Conservation (phyloP, 345 rosid species). For the Citrus reticulata region DNA sequence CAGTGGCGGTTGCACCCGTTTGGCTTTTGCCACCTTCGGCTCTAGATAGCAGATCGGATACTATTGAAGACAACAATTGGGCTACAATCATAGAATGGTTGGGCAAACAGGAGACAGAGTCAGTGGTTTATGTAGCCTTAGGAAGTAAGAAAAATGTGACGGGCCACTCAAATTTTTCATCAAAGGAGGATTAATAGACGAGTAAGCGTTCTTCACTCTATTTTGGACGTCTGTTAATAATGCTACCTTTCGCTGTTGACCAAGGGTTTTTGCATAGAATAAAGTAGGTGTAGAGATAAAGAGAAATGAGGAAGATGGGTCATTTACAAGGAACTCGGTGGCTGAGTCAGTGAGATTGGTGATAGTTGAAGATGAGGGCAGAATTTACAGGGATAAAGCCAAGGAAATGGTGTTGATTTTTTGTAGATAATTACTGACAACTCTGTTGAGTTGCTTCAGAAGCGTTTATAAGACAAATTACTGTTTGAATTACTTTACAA, state of each 20-base stretch:
- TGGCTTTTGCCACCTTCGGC: too few relatives aligned
- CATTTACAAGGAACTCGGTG: constrained; percentile 14
- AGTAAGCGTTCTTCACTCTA: constrained; percentile 19
- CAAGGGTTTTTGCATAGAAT: constrained; percentile 20
- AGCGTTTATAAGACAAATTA: too few relatives aligned
- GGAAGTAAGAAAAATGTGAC: too few relatives aligned
- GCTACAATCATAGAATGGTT: too few relatives aligned
- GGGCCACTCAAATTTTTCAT: too few relatives aligned
- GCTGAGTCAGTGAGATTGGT: constrained; percentile 19
- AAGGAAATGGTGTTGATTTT: constrained; percentile 8
- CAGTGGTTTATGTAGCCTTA: too few relatives aligned
- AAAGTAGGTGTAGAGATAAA: constrained; percentile 11
- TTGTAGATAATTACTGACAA: background rate
- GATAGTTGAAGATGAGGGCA: constrained; percentile 22
- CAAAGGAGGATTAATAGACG: too few relatives aligned
- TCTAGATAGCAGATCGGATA: too few relatives aligned
- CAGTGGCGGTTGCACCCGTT: too few relatives aligned
- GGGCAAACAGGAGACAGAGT: too few relatives aligned
- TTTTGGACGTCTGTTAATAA: constrained; percentile 7
- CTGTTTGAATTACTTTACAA: too few relatives aligned
- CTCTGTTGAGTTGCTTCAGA: too few relatives aligned
- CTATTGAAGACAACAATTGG: background rate
- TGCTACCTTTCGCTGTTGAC: constrained; percentile 13
- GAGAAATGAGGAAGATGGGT: constrained; percentile 18
- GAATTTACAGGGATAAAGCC: constrained; percentile 13